Evolutionary conservation across 306 rosid genomes (phyloP), one percentile per base, ranked within the genome.

Genomic region (Abrus precatorius): DNA sequence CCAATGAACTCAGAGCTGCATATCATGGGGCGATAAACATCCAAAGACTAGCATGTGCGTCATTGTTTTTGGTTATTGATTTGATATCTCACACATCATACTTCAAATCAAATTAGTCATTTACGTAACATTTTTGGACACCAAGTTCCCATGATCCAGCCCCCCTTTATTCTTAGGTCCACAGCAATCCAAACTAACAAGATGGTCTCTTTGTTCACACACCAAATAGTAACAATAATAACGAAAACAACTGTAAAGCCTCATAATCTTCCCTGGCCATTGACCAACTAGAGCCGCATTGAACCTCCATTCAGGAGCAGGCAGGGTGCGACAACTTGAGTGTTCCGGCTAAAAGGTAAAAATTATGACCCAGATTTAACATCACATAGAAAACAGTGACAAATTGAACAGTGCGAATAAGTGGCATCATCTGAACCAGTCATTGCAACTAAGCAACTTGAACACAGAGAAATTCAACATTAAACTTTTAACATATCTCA

Each of bases 41-140:
- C 45, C 47, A 30, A 75, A 65, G 80, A 47, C 60, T 5, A 14
- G 61, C 72, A 61, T 1, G 5, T 14, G 72, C 10, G 50, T 2
- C 41, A 74, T 44, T 28, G n/a, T 8, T 33, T 60, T 43, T 59
- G 14, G 30, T n/a, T 43, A 36, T 28, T 62, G 80, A n/a, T 72
- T 76, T 34, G 50, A 20, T 32, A 62, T 48, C 62, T 36, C 49
- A 34, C 33, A 48, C 30, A 27, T 20, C 43, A 53, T 53, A n/a
- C 47, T 5, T 33, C 33, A 62, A 47, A 33, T 9, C 30, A 57
- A 41, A 72, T 11, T 28, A 20, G 20, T 0, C 0, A 20, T 20
- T 20, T 20, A 20, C 20, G 20, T 20, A 20, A 20, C 20, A 20
- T 20, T 20, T 20, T 20, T 20, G 20, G 20, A 20, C 20, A 0